Percentiles rank a stretch among this genome's conserved stretches.
These are phyloP conservation scores for Sequoiadendron giganteum DNA, from an alignment of 75 land plant genomes.

Conservation along the genomic window DNA sequence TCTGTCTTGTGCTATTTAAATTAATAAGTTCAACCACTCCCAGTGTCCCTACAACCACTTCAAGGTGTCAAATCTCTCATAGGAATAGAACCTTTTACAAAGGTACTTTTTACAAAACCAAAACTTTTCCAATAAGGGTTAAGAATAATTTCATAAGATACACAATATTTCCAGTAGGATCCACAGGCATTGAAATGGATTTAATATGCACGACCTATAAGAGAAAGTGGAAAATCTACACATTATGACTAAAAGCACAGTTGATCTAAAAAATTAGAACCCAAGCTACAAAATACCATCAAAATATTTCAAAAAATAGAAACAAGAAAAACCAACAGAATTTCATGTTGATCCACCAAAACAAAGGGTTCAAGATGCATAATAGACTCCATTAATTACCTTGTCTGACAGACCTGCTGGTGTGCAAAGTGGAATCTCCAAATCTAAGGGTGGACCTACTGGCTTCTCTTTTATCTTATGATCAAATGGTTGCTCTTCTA, in stretches of 20 bases:
- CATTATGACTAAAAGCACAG: not conserved
- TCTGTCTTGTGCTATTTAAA: no score
- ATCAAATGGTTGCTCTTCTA: conserved; percentile 70
- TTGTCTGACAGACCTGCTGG: conserved; percentile 74
- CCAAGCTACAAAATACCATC: not conserved
- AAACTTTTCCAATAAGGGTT: not conserved
- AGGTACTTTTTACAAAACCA: not conserved
- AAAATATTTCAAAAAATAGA: not conserved
- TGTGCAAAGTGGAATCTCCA: conserved; percentile 71
- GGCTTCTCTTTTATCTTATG: conserved; percentile 78
- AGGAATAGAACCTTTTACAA: not conserved
- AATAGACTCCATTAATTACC: conserved; percentile 28
- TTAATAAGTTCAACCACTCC: no score
- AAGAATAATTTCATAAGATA: not conserved
- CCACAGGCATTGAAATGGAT: not conserved
- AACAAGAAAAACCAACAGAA: not conserved
- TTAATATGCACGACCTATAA: not conserved
- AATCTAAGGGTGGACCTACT: conserved; percentile 74
- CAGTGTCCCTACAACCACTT: no score
- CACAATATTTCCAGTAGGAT: not conserved
- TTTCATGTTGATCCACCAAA: not conserved
- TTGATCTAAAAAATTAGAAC: not conserved
- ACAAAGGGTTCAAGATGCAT: not conserved
- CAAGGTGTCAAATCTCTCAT: no score
- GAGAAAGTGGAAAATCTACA: not conserved